A percentile compares a stretch with the other conserved stretches of the same genome.
Evolutionary conservation across 495 filamentous ascomycete genomes (phyloP).

Genomic region (Symbiotaphrina buchneri): DNA sequence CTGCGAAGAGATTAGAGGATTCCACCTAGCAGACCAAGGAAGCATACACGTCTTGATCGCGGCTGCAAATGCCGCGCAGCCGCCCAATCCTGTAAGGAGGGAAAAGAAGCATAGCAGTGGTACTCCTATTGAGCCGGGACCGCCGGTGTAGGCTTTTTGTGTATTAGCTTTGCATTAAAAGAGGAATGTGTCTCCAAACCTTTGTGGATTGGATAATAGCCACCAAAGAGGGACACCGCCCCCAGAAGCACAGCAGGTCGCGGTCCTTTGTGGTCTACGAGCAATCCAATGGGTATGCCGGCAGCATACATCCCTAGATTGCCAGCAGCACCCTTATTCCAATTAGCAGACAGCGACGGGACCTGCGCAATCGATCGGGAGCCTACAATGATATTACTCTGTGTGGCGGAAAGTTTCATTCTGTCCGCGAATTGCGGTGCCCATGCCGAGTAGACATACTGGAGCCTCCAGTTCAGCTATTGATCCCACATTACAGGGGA

Average conservation of each 20-base stretch:
- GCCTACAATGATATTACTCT: slow-evolving; percentile 72
- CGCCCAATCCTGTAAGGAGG: slow-evolving; percentile 67
- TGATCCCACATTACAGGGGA: slow-evolving; percentile 4
- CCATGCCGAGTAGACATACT: slow-evolving; percentile 99
- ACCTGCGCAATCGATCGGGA: slow-evolving; percentile 3
- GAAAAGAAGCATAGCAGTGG: slow-evolving; percentile 56
- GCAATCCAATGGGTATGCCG: slow-evolving; percentile 73
- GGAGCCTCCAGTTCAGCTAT: background rate
- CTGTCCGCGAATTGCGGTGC: slow-evolving; percentile 79
- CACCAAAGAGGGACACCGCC: slow-evolving; percentile 40
- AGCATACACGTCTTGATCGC: slow-evolving; percentile 51
- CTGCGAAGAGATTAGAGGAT: slow-evolving; percentile 27
- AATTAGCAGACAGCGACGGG: no score
- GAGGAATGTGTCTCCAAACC: slow-evolving; percentile 16
- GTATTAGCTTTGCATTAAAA: slow-evolving; percentile 1
- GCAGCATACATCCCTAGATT: slow-evolving; percentile 89
- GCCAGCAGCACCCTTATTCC: slow-evolving; percentile 74
- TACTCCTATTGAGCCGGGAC: slow-evolving; percentile 37
- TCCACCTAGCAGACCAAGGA: slow-evolving; percentile 7
- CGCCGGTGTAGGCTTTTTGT: slow-evolving; percentile 21
- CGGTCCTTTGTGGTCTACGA: slow-evolving; percentile 70
- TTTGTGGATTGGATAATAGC: slow-evolving; percentile 61
- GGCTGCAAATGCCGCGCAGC: slow-evolving; percentile 68
- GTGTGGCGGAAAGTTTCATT: slow-evolving; percentile 67
- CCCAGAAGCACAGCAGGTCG: slow-evolving; percentile 55